These are phyloP conservation scores for Pachysandra terminalis DNA, from an alignment of 164 flowering plant species.

Conservation along the genomic window DNA sequence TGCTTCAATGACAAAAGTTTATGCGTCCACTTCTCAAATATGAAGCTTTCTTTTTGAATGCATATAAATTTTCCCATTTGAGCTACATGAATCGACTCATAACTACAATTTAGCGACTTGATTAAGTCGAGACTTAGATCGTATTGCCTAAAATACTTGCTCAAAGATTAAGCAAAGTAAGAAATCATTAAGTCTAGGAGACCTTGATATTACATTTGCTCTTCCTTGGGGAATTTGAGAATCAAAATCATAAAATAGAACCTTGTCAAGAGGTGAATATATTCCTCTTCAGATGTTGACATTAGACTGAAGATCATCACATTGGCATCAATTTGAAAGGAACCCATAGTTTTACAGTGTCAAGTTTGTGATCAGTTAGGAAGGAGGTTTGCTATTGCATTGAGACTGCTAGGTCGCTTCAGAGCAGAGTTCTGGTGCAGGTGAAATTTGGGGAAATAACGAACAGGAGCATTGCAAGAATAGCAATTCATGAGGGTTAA, in stretches of 20 bases:
- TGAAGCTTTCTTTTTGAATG: not conserved
- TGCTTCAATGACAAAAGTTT: not conserved
- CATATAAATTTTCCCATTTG: not conserved
- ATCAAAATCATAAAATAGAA: not conserved
- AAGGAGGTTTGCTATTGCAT: not conserved
- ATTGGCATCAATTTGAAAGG: not conserved
- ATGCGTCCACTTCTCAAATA: not conserved
- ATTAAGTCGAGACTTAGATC: not conserved
- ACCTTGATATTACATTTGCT: not conserved
- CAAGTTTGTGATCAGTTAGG: not conserved
- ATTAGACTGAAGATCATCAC: not conserved
- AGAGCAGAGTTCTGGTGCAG: too few relatives aligned
- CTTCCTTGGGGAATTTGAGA: not conserved
- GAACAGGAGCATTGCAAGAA: too few relatives aligned
- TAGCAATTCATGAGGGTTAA: too few relatives aligned
- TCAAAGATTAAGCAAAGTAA: too few relatives aligned
- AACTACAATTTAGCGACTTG: not conserved
- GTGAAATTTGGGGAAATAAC: too few relatives aligned
- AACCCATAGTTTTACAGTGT: not conserved
- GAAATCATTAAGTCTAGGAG: not conserved
- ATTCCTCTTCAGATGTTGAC: not conserved
- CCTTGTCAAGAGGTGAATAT: not conserved
- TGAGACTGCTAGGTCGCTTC: too few relatives aligned
- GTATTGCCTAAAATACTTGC: too few relatives aligned
- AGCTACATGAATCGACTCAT: not conserved